Evolutionary conservation across 2,329 filamentous ascomycete species (phyloP), one percentile per base, ranked within the genome.

Genomic region (Ophiostoma novo-ulmi): DNA sequence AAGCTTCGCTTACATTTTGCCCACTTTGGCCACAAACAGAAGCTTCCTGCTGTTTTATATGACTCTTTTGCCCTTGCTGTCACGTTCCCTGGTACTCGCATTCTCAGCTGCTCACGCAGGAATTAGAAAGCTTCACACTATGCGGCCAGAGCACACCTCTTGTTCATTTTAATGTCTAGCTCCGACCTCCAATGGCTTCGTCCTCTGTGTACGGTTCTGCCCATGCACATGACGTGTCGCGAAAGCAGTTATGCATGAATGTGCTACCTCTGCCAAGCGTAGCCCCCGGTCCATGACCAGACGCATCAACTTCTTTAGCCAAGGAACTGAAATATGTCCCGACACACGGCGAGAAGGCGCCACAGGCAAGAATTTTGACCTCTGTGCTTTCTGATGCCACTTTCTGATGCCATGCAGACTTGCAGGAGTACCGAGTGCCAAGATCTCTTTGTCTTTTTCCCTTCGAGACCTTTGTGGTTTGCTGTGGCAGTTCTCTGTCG

Each of bases 291-390:
- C 39, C 39, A 35, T 52, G 84, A 81, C 82, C 85, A 84, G 84
- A 81, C 84, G 85, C 85, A 87, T 87, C 81, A 87, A 79, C 84
- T 79, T 81, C 77, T 76, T 76, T 76, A 11, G 52, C 80, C 78
- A 80, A 81, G 55, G 68, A 7, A 26, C 48, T 63, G 67, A 61
- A 67, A 69, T 31, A 78, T 75, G 70, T 76, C 11, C 13, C 10
- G n/a, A 17, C 11, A 13, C 11, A 22, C 55, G 26, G 22, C 58
- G 58, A 31, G 79, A 77, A 80, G 84, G 79, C 85, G 84, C 85
- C 85, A 84, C 82, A 69, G 44, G 26, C 41, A 61, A 69, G 61
- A 26, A 48, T 65, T 26, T 58, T 39, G 66, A n/a, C 8, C 26
- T 7, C 22, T 20, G n/a, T 39, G 38, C 36, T 31, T 38, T 67